A percentile compares a stretch with the other conserved stretches of the same genome.
These are phyloP conservation scores for Penicillium sclerotigenum DNA, from an alignment of 2,329 filamentous ascomycete genomes.

Conservation along the genomic window DNA sequence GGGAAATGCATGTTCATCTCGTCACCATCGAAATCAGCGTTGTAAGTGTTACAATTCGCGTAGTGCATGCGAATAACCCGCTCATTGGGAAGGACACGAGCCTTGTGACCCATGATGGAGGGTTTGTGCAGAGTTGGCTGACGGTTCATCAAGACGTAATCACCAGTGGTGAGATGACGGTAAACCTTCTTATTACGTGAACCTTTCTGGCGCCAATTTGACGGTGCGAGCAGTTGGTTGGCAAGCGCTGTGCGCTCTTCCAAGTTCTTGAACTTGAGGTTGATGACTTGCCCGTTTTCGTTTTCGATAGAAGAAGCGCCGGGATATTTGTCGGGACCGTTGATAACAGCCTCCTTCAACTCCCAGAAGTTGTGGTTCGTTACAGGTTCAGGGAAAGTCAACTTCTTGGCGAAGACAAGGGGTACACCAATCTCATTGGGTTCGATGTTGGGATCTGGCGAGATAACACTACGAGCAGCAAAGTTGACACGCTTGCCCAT, in stretches of 20 bases:
- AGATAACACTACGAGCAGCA: conserved; percentile 95
- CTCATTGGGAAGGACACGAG: conserved; percentile 85
- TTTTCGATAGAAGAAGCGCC: conserved; percentile 94
- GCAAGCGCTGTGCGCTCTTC: conserved; percentile 87
- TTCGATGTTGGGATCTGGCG: conserved; percentile 96
- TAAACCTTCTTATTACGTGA: conserved; percentile 93
- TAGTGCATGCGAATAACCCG: conserved; percentile 99
- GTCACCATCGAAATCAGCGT: conserved; percentile 97
- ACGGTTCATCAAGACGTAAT: conserved; percentile 97
- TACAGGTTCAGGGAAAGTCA: conserved; percentile 95
- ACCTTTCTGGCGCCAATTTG: conserved; percentile 68
- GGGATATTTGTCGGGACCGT: conserved; percentile 89
- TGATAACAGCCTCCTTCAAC: conserved; percentile 92
- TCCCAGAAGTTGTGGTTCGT: conserved; percentile 97
- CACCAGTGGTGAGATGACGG: conserved; percentile 90
- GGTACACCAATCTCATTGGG: conserved; percentile 98
- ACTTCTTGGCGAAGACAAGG: conserved; percentile 92
- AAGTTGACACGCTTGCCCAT: conserved; percentile 99
- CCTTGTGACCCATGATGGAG: conserved; percentile 97
- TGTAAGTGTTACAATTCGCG: conserved; percentile 99
- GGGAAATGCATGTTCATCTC: conserved; percentile 99
- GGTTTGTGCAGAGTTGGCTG: conserved; percentile 97
- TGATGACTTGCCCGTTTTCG: conserved; percentile 88
- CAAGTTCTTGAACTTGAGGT: conserved; percentile 77
- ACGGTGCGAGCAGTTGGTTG: conserved; percentile 86